Percentiles rank a stretch among this genome's conserved stretches.
These are phyloP conservation scores for Cochlearia excelsa DNA, from an alignment of 345 rosid species.

Conservation along the genomic window DNA sequence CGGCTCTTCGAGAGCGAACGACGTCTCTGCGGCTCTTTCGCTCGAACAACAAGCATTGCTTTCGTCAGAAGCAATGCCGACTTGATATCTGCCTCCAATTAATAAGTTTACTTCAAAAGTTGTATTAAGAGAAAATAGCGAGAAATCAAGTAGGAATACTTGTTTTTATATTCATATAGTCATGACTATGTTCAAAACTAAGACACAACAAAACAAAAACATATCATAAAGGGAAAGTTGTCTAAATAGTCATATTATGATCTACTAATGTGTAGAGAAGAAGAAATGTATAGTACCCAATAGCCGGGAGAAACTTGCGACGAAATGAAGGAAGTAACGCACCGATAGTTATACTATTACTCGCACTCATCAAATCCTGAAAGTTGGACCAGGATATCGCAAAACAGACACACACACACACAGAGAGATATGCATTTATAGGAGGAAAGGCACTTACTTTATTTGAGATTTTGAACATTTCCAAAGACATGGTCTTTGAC, in stretches of 20 bases:
- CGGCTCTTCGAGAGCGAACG: conserved; percentile 10
- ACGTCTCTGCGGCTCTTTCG: conserved; percentile 9
- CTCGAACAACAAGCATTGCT: conserved; percentile 14
- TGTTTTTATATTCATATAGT: background rate
- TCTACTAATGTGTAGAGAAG: conserved; percentile 13
- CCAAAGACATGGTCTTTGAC: conserved; percentile 47
- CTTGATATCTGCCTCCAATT: conserved; percentile 27
- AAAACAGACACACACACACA: conserved; percentile 1
- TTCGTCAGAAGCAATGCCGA: background rate
- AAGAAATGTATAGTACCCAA: conserved; percentile 31
- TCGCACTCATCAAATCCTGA: conserved; percentile 23
- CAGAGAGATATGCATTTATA: conserved; percentile 26
- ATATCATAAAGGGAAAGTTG: background rate
- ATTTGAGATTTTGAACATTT: conserved; percentile 48
- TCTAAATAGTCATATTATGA: background rate
- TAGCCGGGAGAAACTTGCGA: conserved; percentile 16
- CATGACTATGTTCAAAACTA: background rate
- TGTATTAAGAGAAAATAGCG: conserved; percentile 23
- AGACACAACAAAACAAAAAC: background rate
- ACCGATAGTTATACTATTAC: conserved; percentile 14
- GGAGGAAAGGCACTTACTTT: conserved; percentile 36
- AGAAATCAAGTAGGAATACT: no score
- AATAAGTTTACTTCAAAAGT: conserved; percentile 11
- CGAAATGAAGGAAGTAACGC: conserved; percentile 14
- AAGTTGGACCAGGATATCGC: conserved; percentile 5